Evolutionary conservation across 768 basidiomycete species (phyloP), one percentile per base, ranked within the genome.

Genomic region (Lactifluus echinatus): DNA sequence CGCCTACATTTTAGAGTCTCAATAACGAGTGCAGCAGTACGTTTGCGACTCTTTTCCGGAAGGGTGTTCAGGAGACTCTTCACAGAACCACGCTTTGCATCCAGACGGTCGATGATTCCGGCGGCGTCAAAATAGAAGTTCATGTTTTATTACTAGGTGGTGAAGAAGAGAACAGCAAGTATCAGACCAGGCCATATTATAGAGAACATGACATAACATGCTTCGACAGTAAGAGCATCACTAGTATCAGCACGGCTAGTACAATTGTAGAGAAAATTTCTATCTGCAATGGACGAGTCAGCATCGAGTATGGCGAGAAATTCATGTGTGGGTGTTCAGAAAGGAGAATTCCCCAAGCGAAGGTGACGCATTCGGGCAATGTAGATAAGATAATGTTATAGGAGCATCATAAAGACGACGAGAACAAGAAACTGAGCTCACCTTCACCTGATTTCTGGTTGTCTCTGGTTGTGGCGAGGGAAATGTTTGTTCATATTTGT

Each of bases 41-140:
- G 77, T 66, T 88, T 89, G 66, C 86, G 79, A 63, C 79, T 78
- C 71, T 85, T 84, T 67, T 85, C 82, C 26, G 87, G 81, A 28
- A 93, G 74, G 53, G 81, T 79, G 19, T 82, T 81, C 40, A 95
- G 73, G 33, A 92, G 71, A 53, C 93, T 81, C 67, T 95, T 93
- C 67, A 97, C 87, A 14, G 91, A 94, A n/a, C 93, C 93, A 70
- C 92, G 79, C 69, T 87, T 93, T 43, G 82, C 79, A 68, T 94
- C 89, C 57, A 97, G 78, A 64, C 84, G 85, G 68, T 95, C 92
- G 65, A 97, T 75, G 4, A 84, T 78, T 66, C 83, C 78, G 63
- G 86, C 86, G 63, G 92, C 90, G 69, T 90, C 85, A 74, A 92
- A 92, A 75, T 96, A 96, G 74, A 95, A 93, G 76, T 94, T 94